A percentile compares a stretch with the other conserved stretches of the same genome.
Evolutionary conservation across 2,329 filamentous ascomycete genomes (phyloP).

Genomic region (Polytolypa hystricis): DNA sequence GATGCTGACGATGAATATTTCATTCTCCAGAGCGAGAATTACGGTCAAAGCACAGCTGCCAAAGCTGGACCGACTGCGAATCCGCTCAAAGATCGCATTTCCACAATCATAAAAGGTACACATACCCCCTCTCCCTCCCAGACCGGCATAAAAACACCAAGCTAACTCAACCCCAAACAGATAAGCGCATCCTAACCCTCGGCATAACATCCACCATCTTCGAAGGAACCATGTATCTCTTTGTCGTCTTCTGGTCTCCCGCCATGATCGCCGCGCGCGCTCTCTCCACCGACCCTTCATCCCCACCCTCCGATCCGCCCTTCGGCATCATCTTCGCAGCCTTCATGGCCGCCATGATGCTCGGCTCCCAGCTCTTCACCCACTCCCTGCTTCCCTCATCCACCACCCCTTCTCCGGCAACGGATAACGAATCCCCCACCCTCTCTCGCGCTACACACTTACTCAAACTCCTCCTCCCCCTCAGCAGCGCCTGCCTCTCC

Average conservation of each 20-base stretch:
- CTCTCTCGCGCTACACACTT: constrained; percentile 24
- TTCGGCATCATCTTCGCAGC: constrained; percentile 34
- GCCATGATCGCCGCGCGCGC: constrained; percentile 38
- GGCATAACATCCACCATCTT: constrained; percentile 42
- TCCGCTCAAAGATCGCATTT: constrained; percentile 4
- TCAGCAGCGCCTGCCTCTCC: constrained; percentile 30
- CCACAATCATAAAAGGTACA: constrained; percentile 5
- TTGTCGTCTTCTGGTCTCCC: constrained; percentile 53
- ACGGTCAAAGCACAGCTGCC: too few relatives aligned
- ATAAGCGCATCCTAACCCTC: constrained; percentile 42
- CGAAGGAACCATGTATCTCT: constrained; percentile 52
- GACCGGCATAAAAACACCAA: too few relatives aligned
- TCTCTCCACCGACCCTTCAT: too few relatives aligned
- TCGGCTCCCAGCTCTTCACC: constrained; percentile 47
- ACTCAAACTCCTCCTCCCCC: constrained; percentile 28
- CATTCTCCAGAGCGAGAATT: constrained; percentile 13
- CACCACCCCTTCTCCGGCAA: not conserved
- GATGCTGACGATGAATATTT: too few relatives aligned
- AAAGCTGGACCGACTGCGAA: constrained; percentile 1
- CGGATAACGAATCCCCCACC: constrained; percentile 17
- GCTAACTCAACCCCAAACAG: constrained; percentile 12
- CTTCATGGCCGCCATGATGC: constrained; percentile 50
- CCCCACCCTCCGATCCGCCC: constrained; percentile 18
- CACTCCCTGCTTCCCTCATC: constrained; percentile 8
- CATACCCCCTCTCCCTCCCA: too few relatives aligned